Conservation (phyloP, 495 filamentous ascomycete genomes). For the Usnea hakonensis region DNA sequence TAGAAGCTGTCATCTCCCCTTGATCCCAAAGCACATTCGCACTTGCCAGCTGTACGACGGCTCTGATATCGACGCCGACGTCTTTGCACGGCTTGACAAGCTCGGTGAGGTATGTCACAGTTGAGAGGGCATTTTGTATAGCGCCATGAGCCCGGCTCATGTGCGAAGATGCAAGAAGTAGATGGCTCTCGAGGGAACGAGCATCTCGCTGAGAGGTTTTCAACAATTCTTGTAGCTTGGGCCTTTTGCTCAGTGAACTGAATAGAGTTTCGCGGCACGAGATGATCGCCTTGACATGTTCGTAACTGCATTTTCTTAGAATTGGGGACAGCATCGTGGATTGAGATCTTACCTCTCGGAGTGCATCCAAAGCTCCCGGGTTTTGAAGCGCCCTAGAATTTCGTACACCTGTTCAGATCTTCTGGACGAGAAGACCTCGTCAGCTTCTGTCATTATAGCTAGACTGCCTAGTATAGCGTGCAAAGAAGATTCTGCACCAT, state of each 20-base stretch:
- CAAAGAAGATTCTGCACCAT: constrained; percentile 51
- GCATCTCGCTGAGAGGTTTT: constrained; percentile 51
- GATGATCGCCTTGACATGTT: constrained; percentile 72
- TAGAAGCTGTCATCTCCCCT: constrained; percentile 84
- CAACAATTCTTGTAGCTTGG: constrained; percentile 50
- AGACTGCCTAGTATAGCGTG: constrained; percentile 61
- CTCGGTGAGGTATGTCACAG: constrained; percentile 69
- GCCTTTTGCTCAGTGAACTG: constrained; percentile 65
- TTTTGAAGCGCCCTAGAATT: constrained; percentile 53
- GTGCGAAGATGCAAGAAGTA: constrained; percentile 62
- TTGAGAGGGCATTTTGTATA: constrained; percentile 75
- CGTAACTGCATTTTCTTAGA: constrained; percentile 49
- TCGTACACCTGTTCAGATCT: constrained; percentile 53
- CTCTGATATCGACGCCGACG: constrained; percentile 66
- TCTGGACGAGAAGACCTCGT: constrained; percentile 59
- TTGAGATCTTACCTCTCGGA: constrained; percentile 53
- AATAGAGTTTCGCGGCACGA: constrained; percentile 75
- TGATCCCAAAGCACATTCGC: constrained; percentile 92
- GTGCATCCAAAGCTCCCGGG: constrained; percentile 68
- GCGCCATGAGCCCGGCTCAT: constrained; percentile 71
- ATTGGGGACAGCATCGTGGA: constrained; percentile 1
- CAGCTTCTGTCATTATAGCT: constrained; percentile 71
- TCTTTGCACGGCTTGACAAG: constrained; percentile 59
- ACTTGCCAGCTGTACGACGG: constrained; percentile 64
- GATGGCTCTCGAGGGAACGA: constrained; percentile 63